Conservation (phyloP, 805 yeast species). For the Kluyveromyces nonfermentans region DNA sequence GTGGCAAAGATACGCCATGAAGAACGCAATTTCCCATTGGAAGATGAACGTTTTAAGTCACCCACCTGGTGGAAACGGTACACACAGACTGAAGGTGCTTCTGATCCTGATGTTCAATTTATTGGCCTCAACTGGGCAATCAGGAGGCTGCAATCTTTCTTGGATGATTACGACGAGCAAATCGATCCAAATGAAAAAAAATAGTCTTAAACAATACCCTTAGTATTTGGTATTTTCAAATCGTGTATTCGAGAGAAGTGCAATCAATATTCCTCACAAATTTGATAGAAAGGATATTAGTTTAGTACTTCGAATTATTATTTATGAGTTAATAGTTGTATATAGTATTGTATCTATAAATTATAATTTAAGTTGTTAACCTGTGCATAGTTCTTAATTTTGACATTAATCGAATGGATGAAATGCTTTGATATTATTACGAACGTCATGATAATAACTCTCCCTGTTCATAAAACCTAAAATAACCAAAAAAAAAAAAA, state of each 20-base stretch:
- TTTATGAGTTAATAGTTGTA: neutral
- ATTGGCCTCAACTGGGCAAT: conserved; percentile 82
- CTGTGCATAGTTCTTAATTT: too few relatives aligned
- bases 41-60: conserved; percentile 58
- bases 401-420: too few relatives aligned
- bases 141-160: conserved; percentile 48
- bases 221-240: neutral
- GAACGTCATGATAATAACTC: too few relatives aligned
- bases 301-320: neutral
- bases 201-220: neutral
- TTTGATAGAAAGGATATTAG: neutral
- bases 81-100: conserved; percentile 53
- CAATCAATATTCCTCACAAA: neutral
- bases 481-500: too few relatives aligned
- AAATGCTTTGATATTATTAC: too few relatives aligned
- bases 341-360: too few relatives aligned
- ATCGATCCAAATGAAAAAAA: neutral
- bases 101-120: conserved; percentile 60
- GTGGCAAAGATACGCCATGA: conserved; percentile 41
- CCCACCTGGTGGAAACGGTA: conserved; percentile 70
- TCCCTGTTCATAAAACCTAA: too few relatives aligned
- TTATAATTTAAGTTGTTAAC: neutral
- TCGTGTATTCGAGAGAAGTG: neutral
- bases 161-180: conserved; percentile 19
- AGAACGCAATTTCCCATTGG: conserved; percentile 39